Evolutionary conservation across 805 yeast genomes (phyloP).

Genomic region (Pichia ethanolica): DNA sequence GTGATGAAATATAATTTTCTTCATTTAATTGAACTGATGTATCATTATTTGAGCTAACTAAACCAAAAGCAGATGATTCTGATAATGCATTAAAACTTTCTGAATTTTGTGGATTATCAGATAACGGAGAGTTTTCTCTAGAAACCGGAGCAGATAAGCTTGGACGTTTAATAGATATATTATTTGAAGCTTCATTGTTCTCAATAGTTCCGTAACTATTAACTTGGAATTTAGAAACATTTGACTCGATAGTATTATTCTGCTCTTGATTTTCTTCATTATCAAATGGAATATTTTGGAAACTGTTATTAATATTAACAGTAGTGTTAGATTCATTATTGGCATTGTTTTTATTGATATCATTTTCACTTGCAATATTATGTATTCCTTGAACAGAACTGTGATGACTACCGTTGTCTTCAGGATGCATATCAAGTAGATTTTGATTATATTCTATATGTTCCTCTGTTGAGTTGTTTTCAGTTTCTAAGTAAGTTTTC

Average conservation of each 20-base stretch:
- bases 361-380: no score
- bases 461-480: no score
- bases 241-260: not conserved
- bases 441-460: no score
- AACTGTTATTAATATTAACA: no score
- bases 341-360: no score
- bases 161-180: slow-evolving; percentile 6
- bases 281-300: not conserved
- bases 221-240: not conserved
- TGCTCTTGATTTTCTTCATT: not conserved
- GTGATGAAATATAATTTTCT: slow-evolving; percentile 1
- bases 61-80: slow-evolving; percentile 1
- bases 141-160: not conserved
- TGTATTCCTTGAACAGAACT: no score
- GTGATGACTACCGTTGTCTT: no score
- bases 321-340: no score
- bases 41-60: not conserved
- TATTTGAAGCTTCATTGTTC: not conserved
- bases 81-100: slow-evolving; percentile 3
- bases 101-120: not conserved
- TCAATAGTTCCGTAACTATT: not conserved
- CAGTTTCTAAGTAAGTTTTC: no score
- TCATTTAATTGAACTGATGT: not conserved
- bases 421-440: no score
- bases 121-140: not conserved